Base-by-base conservation (phyloP, 345 rosid genomes). In the Carallia pectinifolia region DNA sequence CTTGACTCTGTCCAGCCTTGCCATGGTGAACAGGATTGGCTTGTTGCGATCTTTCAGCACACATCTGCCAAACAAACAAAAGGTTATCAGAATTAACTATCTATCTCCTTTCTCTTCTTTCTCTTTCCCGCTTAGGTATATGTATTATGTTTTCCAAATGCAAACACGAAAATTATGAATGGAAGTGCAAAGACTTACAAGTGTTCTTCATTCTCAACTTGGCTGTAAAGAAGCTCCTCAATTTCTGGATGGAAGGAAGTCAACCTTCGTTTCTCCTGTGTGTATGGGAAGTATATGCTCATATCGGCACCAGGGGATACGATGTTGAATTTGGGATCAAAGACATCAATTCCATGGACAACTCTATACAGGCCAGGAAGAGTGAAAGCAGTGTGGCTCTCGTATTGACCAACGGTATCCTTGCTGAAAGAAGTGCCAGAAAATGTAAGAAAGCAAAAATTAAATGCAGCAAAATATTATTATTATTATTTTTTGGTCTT, bases 231-330 rank as follows among this genome's bases (percentile, higher is more conserved):
- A 66, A 84, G 82, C 30, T 80, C 83, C 65, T 86, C 85, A 68
- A 88, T 84, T 53, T 82, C 74, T 52, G 77, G 82, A 36, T 83
- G 93, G 29, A 83, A 76, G 59, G 85, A 82, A 47, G 83, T 74
- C 64, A 86, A 87, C 70, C 89, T 83, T 59, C 66, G 80, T 72
- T 81, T 81, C 74, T 76, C 66, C 40, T 86, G 84, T 65, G 80
- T 78, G 71, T 83, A 86, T 8, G 93, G 85, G 71, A 84, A 86
- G 40, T 86, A 86, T 70, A 88, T 81, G 67, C 81, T 68, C 89
- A 83, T 83, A 66, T 88, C 89, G 47, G 89, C 90, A 30, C 87
- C 90, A 44, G 89, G 93, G 47, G 90, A 86, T 53, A 85, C 93
- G 18, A 86, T 86, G 27, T 84, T 88, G 67, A 88, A 86, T 76